phyloP scores from a whole-genome alignment of 2,329 filamentous ascomycete species.

The Podosphaera fusca region DNA sequence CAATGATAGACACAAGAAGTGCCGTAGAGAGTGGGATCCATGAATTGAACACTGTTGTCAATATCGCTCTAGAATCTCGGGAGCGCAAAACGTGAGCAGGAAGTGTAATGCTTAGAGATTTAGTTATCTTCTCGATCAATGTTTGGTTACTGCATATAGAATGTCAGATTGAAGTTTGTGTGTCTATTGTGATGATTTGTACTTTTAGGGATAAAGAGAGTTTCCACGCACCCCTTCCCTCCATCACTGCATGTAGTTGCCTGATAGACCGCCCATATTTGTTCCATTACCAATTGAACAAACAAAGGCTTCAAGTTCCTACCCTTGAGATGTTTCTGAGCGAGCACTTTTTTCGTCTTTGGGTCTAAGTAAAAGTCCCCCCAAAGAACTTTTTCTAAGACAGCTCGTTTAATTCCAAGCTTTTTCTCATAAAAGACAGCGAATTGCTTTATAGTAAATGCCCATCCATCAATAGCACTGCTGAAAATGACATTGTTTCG shows the following conservation, averaged over 20 bases:
- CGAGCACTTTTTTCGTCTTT: constrained; percentile 84
- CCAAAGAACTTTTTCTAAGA: constrained; percentile 88
- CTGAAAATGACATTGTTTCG: constrained; percentile 98
- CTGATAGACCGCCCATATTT: constrained; percentile 87
- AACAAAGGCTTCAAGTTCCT: constrained; percentile 88
- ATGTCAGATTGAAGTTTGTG: constrained; percentile 12
- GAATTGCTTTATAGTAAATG: constrained; percentile 89
- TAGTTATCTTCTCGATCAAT: constrained; percentile 83
- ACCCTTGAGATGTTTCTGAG: constrained; percentile 79
- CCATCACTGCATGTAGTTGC: constrained; percentile 66
- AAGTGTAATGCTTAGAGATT: constrained; percentile 65
- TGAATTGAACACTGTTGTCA: constrained; percentile 66
- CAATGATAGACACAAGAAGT: constrained; percentile 76
- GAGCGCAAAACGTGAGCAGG: constrained; percentile 68
- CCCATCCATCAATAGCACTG: constrained; percentile 97
- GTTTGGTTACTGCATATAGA: constrained; percentile 36
- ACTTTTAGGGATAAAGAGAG: constrained; percentile 15
- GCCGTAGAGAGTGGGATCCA: constrained; percentile 91
- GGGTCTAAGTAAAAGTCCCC: constrained; percentile 91
- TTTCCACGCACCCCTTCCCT: constrained; percentile 47
- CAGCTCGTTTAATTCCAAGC: constrained; percentile 69
- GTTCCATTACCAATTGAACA: constrained; percentile 84
- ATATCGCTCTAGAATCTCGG: constrained; percentile 57
- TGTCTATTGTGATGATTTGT: background rate
- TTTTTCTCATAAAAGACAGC: constrained; percentile 89